phyloP scores from a whole-genome alignment of 257 asterid species.

The Solanum habrochaites region DNA sequence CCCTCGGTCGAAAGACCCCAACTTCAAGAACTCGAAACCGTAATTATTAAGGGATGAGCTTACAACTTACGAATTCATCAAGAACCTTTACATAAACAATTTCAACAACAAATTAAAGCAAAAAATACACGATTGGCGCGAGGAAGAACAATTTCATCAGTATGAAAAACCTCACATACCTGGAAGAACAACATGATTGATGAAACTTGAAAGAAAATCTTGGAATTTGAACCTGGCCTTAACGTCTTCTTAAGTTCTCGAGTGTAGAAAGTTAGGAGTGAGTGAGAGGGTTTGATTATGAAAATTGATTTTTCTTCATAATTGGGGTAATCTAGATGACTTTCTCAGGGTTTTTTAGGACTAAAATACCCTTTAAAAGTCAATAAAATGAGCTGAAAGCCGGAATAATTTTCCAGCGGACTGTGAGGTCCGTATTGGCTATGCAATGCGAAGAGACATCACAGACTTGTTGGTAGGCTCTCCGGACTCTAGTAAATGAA shows the following conservation, averaged over 20 bases:
- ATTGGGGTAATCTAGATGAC: not conserved
- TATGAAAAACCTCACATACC: not conserved
- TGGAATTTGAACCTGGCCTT: not conserved
- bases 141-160: not conserved
- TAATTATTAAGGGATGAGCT: not conserved
- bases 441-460: not conserved
- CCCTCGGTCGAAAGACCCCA: not conserved
- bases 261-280: not conserved
- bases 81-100: not conserved
- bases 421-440: not conserved
- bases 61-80: not conserved
- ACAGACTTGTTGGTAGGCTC: accelerated
- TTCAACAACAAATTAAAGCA: too few species aligned
- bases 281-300: not conserved
- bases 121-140: not conserved
- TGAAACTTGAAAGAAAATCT: not conserved
- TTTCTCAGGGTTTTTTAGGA: not conserved
- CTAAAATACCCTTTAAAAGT: not conserved
- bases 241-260: not conserved
- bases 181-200: not conserved
- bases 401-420: too few species aligned
- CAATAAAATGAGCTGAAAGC: too few species aligned
- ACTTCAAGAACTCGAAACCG: not conserved
- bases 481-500: not conserved
- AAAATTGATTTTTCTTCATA: not conserved